Evolutionary conservation across 169 alveolate genomes (phyloP).

Genomic region (Babesia ovis): DNA sequence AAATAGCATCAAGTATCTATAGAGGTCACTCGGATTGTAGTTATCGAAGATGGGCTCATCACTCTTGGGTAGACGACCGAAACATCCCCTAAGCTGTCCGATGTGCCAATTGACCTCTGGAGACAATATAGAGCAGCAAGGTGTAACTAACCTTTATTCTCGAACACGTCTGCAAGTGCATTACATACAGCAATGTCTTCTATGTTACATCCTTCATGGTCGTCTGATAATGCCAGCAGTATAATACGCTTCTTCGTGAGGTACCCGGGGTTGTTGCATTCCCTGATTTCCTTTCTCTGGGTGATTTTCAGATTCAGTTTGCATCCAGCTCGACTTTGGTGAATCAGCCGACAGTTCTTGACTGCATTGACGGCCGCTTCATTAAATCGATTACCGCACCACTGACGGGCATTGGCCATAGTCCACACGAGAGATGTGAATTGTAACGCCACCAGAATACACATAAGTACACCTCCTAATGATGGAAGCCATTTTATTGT

Average conservation of each 20-base stretch:
- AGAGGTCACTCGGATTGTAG: constrained; percentile 55
- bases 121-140: not conserved
- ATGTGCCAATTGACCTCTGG: constrained; percentile 51
- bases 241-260: constrained; percentile 33
- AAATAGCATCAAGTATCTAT: constrained; percentile 39
- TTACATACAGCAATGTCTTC: constrained; percentile 59
- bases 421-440: constrained; percentile 38
- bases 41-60: constrained; percentile 38
- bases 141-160: constrained; percentile 17
- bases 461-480: constrained; percentile 46
- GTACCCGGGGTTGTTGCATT: constrained; percentile 52
- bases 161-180: constrained; percentile 36
- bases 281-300: constrained; percentile 40
- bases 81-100: constrained; percentile 35
- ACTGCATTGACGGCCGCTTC: constrained; percentile 66
- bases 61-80: constrained; percentile 36
- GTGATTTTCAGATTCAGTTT: constrained; percentile 21
- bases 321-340: constrained; percentile 36
- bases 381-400: constrained; percentile 56
- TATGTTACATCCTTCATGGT: constrained; percentile 18
- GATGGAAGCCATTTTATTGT: constrained; percentile 74
- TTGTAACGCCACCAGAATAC: constrained; percentile 22
- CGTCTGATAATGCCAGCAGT: constrained; percentile 40
- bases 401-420: constrained; percentile 41
- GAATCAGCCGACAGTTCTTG: constrained; percentile 49